phyloP scores from a whole-genome alignment of 2,329 filamentous ascomycete genomes.

The Ophiocordyceps camponoti-floridani region DNA sequence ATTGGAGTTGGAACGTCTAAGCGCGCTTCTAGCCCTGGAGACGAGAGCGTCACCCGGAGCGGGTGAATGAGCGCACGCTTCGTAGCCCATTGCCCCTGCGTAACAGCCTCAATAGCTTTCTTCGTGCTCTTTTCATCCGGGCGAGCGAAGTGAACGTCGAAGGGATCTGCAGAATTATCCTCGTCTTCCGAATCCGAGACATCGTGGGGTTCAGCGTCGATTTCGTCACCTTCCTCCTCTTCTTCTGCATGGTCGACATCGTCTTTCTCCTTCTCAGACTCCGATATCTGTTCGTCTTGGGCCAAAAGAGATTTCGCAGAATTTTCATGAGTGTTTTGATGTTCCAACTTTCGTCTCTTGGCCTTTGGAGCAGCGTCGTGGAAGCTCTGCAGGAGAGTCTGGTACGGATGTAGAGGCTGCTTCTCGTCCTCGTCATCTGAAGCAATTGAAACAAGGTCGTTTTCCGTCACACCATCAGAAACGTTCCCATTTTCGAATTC shows the following conservation, averaged over 20 bases:
- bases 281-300: conserved; percentile 16
- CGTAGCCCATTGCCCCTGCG: conserved; percentile 31
- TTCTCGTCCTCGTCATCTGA: conserved; percentile 27
- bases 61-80: conserved; percentile 26
- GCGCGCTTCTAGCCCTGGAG: conserved; percentile 21
- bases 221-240: conserved; percentile 4
- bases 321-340: conserved; percentile 10
- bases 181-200: conserved; percentile 29
- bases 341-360: conserved; percentile 40
- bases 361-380: conserved; percentile 26
- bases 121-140: conserved; percentile 44
- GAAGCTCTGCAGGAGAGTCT: conserved; percentile 39
- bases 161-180: conserved; percentile 47
- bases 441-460: conserved; percentile 17
- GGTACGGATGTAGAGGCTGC: conserved; percentile 29
- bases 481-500: conserved; percentile 8
- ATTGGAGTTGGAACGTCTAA: conserved; percentile 15
- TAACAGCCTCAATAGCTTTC: conserved; percentile 29
- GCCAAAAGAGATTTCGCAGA: conserved; percentile 5
- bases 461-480: conserved; percentile 15
- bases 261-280: conserved; percentile 12
- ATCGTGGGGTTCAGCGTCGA: conserved; percentile 10
- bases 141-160: conserved; percentile 61
- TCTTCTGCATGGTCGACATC: conserved; percentile 10
- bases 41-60: conserved; percentile 27